Conservation (phyloP, 1,284 basidiomycete species). For the Marasmius tenuissimus region DNA sequence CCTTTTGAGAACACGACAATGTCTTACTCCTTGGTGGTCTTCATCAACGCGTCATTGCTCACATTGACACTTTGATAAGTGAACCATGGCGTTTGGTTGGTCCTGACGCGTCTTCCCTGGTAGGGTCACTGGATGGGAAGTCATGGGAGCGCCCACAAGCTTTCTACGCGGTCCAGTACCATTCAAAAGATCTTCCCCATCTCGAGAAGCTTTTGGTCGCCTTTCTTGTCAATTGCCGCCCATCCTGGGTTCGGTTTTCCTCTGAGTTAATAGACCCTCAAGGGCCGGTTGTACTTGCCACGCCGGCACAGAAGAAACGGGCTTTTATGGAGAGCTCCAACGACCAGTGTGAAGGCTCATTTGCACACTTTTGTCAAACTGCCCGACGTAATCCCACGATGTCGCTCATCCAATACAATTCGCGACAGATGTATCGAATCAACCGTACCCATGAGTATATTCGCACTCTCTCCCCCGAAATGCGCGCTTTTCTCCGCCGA, state of each 20-base stretch:
- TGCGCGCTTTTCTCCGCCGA: constrained; percentile 6
- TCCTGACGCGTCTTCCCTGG: neutral
- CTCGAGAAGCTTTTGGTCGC: neutral
- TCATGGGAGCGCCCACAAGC: constrained; percentile 6
- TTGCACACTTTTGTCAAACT: constrained; percentile 1
- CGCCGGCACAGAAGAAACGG: constrained; percentile 11
- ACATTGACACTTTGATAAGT: constrained; percentile 8
- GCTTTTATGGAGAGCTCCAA: constrained; percentile 16
- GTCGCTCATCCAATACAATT: constrained; percentile 12
- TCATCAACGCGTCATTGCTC: constrained; percentile 8
- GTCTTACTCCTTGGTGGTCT: constrained; percentile 12
- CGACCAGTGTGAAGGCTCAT: constrained; percentile 12
- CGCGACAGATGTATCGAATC: constrained; percentile 16
- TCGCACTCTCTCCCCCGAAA: neutral
- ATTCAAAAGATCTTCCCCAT: neutral
- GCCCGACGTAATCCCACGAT: constrained; percentile 7
- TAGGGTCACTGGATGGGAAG: neutral
- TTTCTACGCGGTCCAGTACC: neutral
- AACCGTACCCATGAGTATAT: constrained; percentile 12
- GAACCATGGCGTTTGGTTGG: constrained; percentile 9
- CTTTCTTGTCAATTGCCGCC: constrained; percentile 3
- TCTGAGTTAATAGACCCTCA: constrained; percentile 1
- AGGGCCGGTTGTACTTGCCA: constrained; percentile 3
- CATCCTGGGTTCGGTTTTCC: constrained; percentile 12
- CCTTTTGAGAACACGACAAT: constrained; percentile 4